phyloP scores from a whole-genome alignment of 352 stramenopile species.

The Paralagenidium karlingii region DNA sequence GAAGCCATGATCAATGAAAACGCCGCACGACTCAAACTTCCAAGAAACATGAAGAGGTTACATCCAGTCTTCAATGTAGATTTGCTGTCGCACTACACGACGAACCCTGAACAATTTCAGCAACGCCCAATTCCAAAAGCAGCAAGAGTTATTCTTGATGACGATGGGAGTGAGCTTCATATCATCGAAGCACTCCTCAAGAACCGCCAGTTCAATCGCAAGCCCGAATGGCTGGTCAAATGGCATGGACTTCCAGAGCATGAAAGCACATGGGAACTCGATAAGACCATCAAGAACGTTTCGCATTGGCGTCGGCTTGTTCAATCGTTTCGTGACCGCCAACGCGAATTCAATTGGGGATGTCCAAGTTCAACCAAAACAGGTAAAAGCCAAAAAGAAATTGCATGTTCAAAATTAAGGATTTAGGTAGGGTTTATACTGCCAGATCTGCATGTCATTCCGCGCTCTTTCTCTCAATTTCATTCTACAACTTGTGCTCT shows the following conservation, averaged over 20 bases:
- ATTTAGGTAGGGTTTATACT: no score
- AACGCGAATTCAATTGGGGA: slow-evolving; percentile 1
- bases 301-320: background rate
- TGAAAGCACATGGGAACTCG: background rate
- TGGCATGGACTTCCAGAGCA: slow-evolving; percentile 1
- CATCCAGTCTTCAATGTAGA: slow-evolving; percentile 9
- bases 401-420: no score
- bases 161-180: no score
- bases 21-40: slow-evolving; percentile 5
- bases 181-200: background rate
- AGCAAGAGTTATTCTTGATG: no score
- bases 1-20: slow-evolving; percentile 7
- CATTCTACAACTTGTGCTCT: no score
- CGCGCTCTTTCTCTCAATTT: no score
- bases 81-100: background rate
- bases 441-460: no score
- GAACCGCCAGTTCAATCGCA: background rate
- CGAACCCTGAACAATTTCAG: slow-evolving; percentile 1
- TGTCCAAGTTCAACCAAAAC: no score
- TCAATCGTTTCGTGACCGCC: background rate
- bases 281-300: background rate
- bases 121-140: slow-evolving; percentile 1
- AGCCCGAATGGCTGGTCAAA: background rate
- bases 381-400: no score
- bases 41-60: slow-evolving; percentile 1